Percentiles rank a stretch among this genome's conserved stretches.
phyloP scores from a whole-genome alignment of 495 filamentous ascomycete genomes.

The Aspergillus haitiensis region DNA sequence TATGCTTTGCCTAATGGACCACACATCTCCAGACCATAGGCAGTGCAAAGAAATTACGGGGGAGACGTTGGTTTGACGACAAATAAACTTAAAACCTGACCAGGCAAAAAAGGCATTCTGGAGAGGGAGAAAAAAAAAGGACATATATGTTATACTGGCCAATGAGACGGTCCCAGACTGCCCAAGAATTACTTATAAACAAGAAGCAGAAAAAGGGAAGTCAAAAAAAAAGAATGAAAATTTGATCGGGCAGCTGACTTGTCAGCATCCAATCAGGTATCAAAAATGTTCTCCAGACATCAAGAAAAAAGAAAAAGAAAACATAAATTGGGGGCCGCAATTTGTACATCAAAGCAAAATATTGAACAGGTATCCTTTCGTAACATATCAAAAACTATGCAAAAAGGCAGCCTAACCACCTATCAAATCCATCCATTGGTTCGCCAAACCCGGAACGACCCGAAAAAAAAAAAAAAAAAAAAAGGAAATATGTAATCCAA shows the following conservation, averaged over 20 bases:
- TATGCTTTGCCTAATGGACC: not conserved
- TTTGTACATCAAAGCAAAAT: conserved; percentile 1
- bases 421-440: conserved; percentile 18
- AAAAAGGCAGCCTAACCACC: conserved; percentile 20
- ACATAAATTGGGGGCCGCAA: conserved; percentile 17
- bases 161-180: not conserved
- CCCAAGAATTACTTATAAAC: conserved; percentile 7
- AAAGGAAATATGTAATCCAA: conserved; percentile 20
- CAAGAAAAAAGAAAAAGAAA: conserved; percentile 20
- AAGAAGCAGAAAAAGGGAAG: conserved; percentile 5
- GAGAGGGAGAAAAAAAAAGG: not conserved
- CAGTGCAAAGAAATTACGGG: not conserved
- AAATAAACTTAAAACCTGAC: not conserved
- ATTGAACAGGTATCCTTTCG: not conserved
- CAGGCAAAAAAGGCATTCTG: not conserved
- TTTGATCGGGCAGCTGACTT: conserved; percentile 19
- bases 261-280: conserved; percentile 16
- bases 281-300: conserved; percentile 14
- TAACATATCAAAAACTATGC: conserved; percentile 5
- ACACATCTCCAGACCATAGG: not conserved
- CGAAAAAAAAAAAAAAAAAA: not conserved
- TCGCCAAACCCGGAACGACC: conserved; percentile 19
- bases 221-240: conserved; percentile 14
- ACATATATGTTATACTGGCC: not conserved
- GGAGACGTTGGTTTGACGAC: not conserved